Conservation (phyloP, 2,329 filamentous ascomycete genomes). For the Arachnopeziza araneosa region DNA sequence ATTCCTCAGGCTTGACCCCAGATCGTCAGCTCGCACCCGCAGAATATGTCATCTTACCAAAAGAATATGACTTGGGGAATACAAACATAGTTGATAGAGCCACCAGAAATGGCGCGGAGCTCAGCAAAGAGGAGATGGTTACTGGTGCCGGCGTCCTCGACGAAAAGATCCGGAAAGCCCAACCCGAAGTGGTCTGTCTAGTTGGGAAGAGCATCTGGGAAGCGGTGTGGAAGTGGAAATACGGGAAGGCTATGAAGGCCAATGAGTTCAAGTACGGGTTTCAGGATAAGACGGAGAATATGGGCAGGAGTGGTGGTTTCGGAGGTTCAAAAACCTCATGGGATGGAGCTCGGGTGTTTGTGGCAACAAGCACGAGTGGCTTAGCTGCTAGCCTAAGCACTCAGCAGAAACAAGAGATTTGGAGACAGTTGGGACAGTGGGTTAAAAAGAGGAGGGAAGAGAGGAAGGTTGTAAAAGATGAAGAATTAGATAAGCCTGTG, state of each 20-base stretch:
- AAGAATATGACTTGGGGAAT: conserved; percentile 57
- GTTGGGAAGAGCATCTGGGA: conserved; percentile 71
- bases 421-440: conserved; percentile 79
- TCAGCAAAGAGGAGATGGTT: conserved; percentile 57
- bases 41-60: conserved; percentile 49
- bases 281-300: conserved; percentile 56
- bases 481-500: background rate
- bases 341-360: conserved; percentile 72
- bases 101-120: conserved; percentile 54
- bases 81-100: conserved; percentile 64
- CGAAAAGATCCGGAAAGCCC: conserved; percentile 50
- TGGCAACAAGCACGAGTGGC: conserved; percentile 86
- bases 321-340: conserved; percentile 2
- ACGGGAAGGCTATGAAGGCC: conserved; percentile 47
- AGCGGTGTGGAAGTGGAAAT: conserved; percentile 53
- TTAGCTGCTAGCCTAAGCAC: conserved; percentile 68
- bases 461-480: conserved; percentile 6
- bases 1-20: conserved; percentile 43
- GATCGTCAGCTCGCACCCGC: conserved; percentile 41
- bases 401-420: conserved; percentile 77
- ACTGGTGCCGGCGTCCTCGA: conserved; percentile 55
- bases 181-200: conserved; percentile 58
- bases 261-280: conserved; percentile 62
- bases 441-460: conserved; percentile 49
- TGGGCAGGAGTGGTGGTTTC: conserved; percentile 38